These are phyloP conservation scores for Stenocarpella maydis DNA, from an alignment of 2,329 filamentous ascomycete species.

Conservation along the genomic window DNA sequence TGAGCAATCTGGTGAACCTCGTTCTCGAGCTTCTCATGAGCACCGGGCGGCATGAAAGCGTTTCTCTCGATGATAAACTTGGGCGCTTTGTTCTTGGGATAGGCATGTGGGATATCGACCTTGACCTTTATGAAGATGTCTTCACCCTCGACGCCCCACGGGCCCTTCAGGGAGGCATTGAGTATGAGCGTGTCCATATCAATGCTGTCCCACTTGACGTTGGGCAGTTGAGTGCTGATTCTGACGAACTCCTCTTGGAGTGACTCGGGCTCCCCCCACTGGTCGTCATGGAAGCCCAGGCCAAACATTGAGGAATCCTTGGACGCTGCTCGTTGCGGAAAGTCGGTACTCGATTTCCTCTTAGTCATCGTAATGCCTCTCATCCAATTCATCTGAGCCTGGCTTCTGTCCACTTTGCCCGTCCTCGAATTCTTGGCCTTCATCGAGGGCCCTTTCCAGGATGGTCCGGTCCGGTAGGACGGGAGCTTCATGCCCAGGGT, in stretches of 20 bases:
- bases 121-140: conserved; percentile 69
- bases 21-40: conserved; percentile 59
- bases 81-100: conserved; percentile 65
- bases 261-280: conserved; percentile 69
- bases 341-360: conserved; percentile 55
- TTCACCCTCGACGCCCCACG: conserved; percentile 66
- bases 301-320: conserved; percentile 62
- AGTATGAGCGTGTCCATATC: conserved; percentile 68
- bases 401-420: conserved; percentile 55
- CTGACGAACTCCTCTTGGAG: conserved; percentile 72
- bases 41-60: conserved; percentile 66
- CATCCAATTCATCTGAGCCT: conserved; percentile 73
- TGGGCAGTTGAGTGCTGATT: conserved; percentile 68
- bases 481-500: conserved; percentile 50
- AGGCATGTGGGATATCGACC: conserved; percentile 66
- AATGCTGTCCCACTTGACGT: conserved; percentile 70
- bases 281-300: conserved; percentile 59
- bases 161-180: conserved; percentile 69
- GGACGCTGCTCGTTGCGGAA: conserved; percentile 58
- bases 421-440: conserved; percentile 58
- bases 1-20: conserved; percentile 65
- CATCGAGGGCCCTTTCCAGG: conserved; percentile 67
- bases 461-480: conserved; percentile 47
- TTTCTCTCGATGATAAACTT: conserved; percentile 69
- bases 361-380: conserved; percentile 72